Conservation (phyloP, 495 filamentous ascomycete genomes). For the Neurospora sp. region DNA sequence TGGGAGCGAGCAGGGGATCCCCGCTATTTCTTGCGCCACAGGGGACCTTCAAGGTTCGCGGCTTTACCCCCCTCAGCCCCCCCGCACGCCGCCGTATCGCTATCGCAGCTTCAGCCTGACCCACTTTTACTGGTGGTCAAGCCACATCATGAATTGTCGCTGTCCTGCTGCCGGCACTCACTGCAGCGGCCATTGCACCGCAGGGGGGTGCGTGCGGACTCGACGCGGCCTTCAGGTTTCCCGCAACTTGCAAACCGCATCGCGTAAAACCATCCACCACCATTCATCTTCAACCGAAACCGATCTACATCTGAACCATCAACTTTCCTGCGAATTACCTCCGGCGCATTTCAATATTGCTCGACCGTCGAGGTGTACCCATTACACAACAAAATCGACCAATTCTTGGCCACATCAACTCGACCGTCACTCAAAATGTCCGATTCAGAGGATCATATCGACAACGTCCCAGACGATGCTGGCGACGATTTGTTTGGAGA, state of each 20-base stretch:
- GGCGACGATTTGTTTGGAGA: slow-evolving; percentile 61
- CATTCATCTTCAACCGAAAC: neutral
- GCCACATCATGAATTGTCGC: neutral
- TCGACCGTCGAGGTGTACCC: neutral
- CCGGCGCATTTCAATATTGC: neutral
- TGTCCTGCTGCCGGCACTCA: neutral
- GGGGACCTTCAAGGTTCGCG: neutral
- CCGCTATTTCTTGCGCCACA: neutral
- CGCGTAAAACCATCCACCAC: neutral
- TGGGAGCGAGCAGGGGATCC: neutral
- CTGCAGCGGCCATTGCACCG: neutral
- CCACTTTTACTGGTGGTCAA: neutral
- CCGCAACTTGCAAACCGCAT: neutral
- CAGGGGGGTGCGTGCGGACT: neutral
- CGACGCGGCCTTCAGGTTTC: neutral
- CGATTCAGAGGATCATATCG: slow-evolving; percentile 38
- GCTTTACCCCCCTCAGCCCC: neutral
- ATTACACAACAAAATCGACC: neutral
- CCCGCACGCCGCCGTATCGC: neutral
- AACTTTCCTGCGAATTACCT: neutral
- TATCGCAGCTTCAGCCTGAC: neutral
- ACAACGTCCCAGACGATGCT: slow-evolving; percentile 37
- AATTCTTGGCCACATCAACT: neutral
- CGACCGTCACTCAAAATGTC: slow-evolving; percentile 29
- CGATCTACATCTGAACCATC: neutral